Evolutionary conservation across 2,329 filamentous ascomycete species (phyloP), one percentile per base, ranked within the genome.

Genomic region (Calonectria pteridis): DNA sequence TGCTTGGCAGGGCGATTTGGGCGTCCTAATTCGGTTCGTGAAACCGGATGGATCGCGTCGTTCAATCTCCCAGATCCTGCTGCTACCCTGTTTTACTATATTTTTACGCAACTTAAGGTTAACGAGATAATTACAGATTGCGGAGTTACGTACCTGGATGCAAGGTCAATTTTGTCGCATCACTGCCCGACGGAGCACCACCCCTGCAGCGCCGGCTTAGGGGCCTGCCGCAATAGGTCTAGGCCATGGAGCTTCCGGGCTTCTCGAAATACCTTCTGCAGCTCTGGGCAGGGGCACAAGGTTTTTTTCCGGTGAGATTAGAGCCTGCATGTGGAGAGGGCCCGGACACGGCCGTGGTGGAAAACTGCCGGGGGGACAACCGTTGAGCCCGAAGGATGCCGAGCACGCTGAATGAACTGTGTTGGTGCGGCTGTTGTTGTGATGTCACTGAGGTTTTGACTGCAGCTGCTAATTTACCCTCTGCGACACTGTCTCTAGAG

Each of bases 61-160:
- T 40, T 59, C 43, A 46, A 46, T 46, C 43, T 46, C 43, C 43
- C 43, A 40, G 55, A 35, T 40, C 23, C 55, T 29, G 14, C 28
- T 33, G 33, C 51, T 40, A 62, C 55, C 35, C 55, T 62, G 55
- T 43, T 46, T 23, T 46, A 40, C 35, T 40, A 14, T 14, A 11
- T n/a, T 20, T 33, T 13, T 33, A 14, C 51, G 51, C 55, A 40
- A n/a, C 26, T 62, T 62, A 62, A 62, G 55, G 55, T 62, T 62
- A 40, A 40, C 33, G n/a, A 62, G 55, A 62, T 62, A 62, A 62
- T 62, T 62, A 62, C 37, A 62, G 33, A 62, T 62, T 40, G 26
- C 55, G 55, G 55, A 62, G 55, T 10, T 62, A 20, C 55, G 55
- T 62, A 28, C 55, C 55, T 46, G 43, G 43, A 9, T 46, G 55